phyloP scores from a whole-genome alignment of 352 stramenopile species.

The Paralagenidium karlingii region DNA sequence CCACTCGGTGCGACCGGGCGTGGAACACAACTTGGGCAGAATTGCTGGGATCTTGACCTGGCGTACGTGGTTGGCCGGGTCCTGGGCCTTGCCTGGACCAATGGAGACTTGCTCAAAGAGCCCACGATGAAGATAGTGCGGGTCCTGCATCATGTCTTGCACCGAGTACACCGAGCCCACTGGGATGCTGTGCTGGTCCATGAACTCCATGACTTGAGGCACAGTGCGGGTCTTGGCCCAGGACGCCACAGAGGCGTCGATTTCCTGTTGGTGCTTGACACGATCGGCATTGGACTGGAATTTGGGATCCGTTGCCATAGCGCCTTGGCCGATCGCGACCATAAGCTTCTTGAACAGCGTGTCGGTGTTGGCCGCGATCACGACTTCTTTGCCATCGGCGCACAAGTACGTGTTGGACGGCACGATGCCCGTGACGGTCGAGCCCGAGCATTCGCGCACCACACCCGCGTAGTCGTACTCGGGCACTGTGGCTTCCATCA shows the following conservation, averaged over 20 bases:
- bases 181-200: constrained; percentile 41
- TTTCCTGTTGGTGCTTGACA: constrained; percentile 39
- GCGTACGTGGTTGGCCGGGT: no score
- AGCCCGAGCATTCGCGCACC: constrained; percentile 72
- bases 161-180: constrained; percentile 72
- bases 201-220: constrained; percentile 29
- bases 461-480: constrained; percentile 76
- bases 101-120: constrained; percentile 73
- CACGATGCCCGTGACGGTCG: constrained; percentile 81
- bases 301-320: constrained; percentile 40
- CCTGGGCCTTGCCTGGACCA: constrained; percentile 6
- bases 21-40: constrained; percentile 50
- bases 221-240: constrained; percentile 42
- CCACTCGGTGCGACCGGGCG: constrained; percentile 46
- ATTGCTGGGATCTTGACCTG: constrained; percentile 62
- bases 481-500: constrained; percentile 74
- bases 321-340: constrained; percentile 41
- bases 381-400: constrained; percentile 71
- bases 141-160: constrained; percentile 61
- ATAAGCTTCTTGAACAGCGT: constrained; percentile 73
- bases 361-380: constrained; percentile 78
- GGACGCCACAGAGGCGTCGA: constrained; percentile 34
- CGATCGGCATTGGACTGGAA: constrained; percentile 57
- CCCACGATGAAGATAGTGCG: constrained; percentile 50
- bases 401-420: constrained; percentile 80